phyloP scores from a whole-genome alignment of 257 asterid genomes.

The Gentiana straminea region DNA sequence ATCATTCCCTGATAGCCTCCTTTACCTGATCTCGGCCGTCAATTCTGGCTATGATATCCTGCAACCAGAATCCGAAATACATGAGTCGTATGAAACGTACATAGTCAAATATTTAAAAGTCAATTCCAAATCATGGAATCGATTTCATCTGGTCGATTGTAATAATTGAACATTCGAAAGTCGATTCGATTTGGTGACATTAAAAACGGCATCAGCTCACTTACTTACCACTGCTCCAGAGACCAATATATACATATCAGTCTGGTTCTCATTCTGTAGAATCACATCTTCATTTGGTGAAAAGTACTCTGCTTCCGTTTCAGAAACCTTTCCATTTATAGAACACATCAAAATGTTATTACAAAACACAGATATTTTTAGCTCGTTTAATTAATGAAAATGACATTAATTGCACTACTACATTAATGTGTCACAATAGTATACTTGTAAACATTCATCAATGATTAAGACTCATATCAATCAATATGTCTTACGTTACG shows the following conservation, averaged over 20 bases:
- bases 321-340: conserved; percentile 44
- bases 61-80: conserved; percentile 9
- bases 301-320: conserved; percentile 78
- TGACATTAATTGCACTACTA: no score
- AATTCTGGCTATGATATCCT: conserved; percentile 40
- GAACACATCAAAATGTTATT: conserved; percentile 3
- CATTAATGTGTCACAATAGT: no score
- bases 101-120: conserved; percentile 4
- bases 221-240: conserved; percentile 61
- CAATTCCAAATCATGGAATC: no score
- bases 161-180: no score
- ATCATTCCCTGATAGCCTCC: no score
- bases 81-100: conserved; percentile 5
- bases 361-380: no score
- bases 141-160: background rate
- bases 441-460: no score
- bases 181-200: no score
- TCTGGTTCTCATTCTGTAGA: conserved; percentile 61
- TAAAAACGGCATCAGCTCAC: background rate
- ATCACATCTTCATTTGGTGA: conserved; percentile 80
- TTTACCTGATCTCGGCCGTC: conserved; percentile 59
- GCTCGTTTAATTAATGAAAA: no score
- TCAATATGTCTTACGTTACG: no score
- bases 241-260: conserved; percentile 59
- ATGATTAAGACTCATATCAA: no score